A percentile compares a stretch with the other conserved stretches of the same genome.
These are phyloP conservation scores for Acer saccharum DNA, from an alignment of 345 rosid genomes.

Conservation along the genomic window DNA sequence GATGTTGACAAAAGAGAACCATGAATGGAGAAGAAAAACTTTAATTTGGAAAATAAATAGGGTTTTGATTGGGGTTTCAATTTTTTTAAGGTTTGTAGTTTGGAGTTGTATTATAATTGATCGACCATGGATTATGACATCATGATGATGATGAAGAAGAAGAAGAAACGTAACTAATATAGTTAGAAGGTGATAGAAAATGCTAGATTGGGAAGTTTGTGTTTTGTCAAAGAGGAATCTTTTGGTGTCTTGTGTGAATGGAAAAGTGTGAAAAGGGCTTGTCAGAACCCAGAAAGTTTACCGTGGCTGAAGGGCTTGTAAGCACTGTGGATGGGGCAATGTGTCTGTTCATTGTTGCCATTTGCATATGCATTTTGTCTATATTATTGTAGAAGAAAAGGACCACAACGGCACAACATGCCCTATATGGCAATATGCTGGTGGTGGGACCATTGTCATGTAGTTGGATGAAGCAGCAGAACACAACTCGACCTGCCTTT, in stretches of 20 bases:
- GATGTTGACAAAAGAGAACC: conserved; percentile 1
- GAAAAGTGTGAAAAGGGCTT: not conserved
- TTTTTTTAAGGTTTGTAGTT: not conserved
- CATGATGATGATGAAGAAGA: not conserved
- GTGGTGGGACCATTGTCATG: too few relatives aligned
- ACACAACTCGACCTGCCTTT: too few relatives aligned
- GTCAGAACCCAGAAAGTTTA: not conserved
- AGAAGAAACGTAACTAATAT: too few relatives aligned
- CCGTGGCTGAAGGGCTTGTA: not conserved
- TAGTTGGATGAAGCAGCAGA: too few relatives aligned
- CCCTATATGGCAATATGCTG: too few relatives aligned
- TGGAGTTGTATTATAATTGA: not conserved
- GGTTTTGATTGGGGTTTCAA: not conserved
- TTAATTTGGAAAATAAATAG: not conserved
- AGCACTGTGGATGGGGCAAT: not conserved
- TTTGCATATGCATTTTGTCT: not conserved
- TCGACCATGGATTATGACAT: conserved; percentile 1
- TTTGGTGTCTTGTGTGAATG: not conserved
- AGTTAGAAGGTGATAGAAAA: not conserved
- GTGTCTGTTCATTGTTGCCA: not conserved
- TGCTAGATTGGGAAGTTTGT: not conserved
- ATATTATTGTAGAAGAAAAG: too few relatives aligned
- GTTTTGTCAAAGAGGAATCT: not conserved
- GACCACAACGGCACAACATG: too few relatives aligned
- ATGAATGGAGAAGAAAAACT: not conserved